Evolutionary conservation across 2,329 filamentous ascomycete species (phyloP), one percentile per base, ranked within the genome.

Genomic region (Phialophora macrospora): DNA sequence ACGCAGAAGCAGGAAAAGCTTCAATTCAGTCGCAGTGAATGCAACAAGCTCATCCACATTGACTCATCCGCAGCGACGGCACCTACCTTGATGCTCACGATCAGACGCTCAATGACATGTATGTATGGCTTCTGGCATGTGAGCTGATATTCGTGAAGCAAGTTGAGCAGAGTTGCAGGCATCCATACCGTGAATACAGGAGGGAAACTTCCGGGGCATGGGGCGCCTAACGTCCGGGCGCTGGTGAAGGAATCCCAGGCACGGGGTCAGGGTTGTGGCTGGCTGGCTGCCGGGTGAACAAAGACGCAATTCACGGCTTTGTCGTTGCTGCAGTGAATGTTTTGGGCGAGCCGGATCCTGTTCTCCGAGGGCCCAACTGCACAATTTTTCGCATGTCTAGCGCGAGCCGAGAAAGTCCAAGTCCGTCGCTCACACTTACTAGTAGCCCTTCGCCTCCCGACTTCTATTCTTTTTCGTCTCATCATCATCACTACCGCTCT

Each of bases 401-500:
- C 56, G 56, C 56, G 48, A 20, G 41, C 56, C 24, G 30, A 38
- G 41, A 24, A 20, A 9, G 11, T 20, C 38, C 38, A 8, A 44
- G 38, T n/a, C 17, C 17, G 4, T 44, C 38, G 34, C 34, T 17
- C 12, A 41, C 34, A 44, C 17, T 44, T 44, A n/a, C 38, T 41
- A 14, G 38, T 41, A 41, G 55, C 68, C 64, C 66, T 68, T 71
- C 71, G 68, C 65, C 68, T 70, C 72, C 65, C 69, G 68, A 64
- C 63, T 66, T 63, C 62, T 70, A 51, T 51, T 51, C 48, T 70
- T 70, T 69, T 69, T 69, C 71, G 67, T 64, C 61, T 68, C 65
- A 61, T 57, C 62, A 66, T 66, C 65, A 65, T 62, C 66, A 69
- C 68, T 64, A 52, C 56, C 59, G 64, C 55, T 54, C 55, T 57